Evolutionary conservation across 1,139 yeast genomes (phyloP), one percentile per base, ranked within the genome.

Genomic region (Kurtzmaniella quercitrusa): DNA sequence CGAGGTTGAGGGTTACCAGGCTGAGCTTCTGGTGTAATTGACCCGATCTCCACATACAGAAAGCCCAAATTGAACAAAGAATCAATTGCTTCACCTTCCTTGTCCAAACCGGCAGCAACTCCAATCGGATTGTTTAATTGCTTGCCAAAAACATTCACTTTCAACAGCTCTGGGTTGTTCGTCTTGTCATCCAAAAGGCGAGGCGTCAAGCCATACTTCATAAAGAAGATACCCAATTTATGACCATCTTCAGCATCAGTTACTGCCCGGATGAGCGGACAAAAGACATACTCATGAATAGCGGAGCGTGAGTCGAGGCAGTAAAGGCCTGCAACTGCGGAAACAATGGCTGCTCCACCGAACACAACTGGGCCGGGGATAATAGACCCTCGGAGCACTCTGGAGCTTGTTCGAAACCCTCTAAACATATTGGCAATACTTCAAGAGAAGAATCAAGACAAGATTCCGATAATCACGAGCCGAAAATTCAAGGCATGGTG

Each of bases 21-120:
- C 65, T 91, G 97, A 0, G 97, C 86, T 51, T 76, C 72, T 2
- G 98, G 98, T 3, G 98, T 91, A 40, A 93, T 82, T 2, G 96
- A 86, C 1, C 98, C 98, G 45, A 93, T 78, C 64, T 91, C 98
- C 48, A 89, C 95, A 59, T 88, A 89, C 5, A 93, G 81, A 56
- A 91, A 91, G 1, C 98, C 98, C 45, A 78, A 60, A 52, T 82
- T 76, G 55, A 84, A 82, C 47, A 91, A 71, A 0, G 91, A 69
- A 53, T 91, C 97, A 54, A 93, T 82, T n/a, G 90, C 96, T 58
- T 89, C 95, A 42, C 90, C 98, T 56, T 91, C 86, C 64, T 91
- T 91, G 62, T 91, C 98, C 51, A 91, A 76, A 11, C 98, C 98
- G 29, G 98, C 98, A 41, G 98, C 98, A 55, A 91, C 75, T 7